Conservation (phyloP, 495 filamentous ascomycete genomes). For the Lophiotrema nucula region DNA sequence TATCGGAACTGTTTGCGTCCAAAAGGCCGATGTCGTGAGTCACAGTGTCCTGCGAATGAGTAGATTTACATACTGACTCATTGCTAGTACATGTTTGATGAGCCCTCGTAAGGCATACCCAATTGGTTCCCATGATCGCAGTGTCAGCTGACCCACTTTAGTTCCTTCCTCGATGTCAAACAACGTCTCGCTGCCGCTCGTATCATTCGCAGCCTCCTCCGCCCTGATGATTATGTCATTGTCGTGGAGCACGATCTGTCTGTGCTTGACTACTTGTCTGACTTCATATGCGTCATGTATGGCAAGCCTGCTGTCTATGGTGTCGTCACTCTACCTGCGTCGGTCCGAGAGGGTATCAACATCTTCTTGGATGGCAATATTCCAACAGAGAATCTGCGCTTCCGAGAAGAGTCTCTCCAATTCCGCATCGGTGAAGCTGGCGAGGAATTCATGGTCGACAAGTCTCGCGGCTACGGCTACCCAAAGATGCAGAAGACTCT, state of each 20-base stretch:
- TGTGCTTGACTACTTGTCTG: constrained; percentile 95
- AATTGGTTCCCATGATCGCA: too few relatives aligned
- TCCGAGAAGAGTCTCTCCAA: constrained; percentile 93
- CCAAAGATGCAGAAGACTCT: constrained; percentile 92
- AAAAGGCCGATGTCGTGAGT: constrained; percentile 78
- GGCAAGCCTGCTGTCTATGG: constrained; percentile 93
- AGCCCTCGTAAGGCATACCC: constrained; percentile 63
- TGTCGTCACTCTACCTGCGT: constrained; percentile 95
- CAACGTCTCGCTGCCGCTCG: constrained; percentile 89
- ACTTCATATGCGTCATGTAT: constrained; percentile 97
- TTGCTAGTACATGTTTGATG: constrained; percentile 95
- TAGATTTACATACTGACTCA: constrained; percentile 23
- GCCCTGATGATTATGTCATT: constrained; percentile 91
- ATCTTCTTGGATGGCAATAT: constrained; percentile 98
- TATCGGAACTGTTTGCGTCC: constrained; percentile 91
- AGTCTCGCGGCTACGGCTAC: constrained; percentile 79
- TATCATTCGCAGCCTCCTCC: constrained; percentile 84
- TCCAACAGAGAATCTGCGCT: constrained; percentile 96
- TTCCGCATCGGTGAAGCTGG: constrained; percentile 93
- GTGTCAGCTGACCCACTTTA: too few relatives aligned
- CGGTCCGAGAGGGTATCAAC: constrained; percentile 98
- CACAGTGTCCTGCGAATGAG: not conserved
- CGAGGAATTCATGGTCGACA: constrained; percentile 87
- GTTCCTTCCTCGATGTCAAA: constrained; percentile 95
- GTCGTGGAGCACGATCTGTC: constrained; percentile 99